Evolutionary conservation across 2,329 filamentous ascomycete genomes (phyloP).

Genomic region (Clarireedia hainanense): DNA sequence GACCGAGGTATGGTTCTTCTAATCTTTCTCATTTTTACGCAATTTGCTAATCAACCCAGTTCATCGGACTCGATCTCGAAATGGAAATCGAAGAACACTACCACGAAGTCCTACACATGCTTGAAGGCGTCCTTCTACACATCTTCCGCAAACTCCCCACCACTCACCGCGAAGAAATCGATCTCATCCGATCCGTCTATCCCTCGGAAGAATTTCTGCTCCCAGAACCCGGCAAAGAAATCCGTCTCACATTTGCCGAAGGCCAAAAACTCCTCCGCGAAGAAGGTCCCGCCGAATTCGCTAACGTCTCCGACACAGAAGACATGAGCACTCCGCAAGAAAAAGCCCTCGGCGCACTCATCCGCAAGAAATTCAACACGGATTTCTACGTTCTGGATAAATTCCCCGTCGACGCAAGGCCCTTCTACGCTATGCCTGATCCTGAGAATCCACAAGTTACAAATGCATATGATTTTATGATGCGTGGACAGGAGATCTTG

Average conservation of each 20-base stretch:
- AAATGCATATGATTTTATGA: constrained; percentile 74
- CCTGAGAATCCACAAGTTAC: constrained; percentile 57
- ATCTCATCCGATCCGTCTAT: constrained; percentile 64
- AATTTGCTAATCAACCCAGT: constrained; percentile 35
- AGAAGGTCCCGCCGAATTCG: constrained; percentile 59
- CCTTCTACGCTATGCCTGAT: constrained; percentile 86
- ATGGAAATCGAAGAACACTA: constrained; percentile 81
- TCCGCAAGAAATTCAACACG: constrained; percentile 82
- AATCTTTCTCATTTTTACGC: neutral
- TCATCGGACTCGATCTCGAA: constrained; percentile 81
- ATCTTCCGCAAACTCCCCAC: constrained; percentile 68
- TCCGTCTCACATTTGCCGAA: constrained; percentile 70
- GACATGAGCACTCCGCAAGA: constrained; percentile 77
- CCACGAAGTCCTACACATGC: constrained; percentile 62
- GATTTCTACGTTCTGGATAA: constrained; percentile 98
- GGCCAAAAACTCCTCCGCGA: constrained; percentile 70
- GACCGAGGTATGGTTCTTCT: constrained; percentile 51
- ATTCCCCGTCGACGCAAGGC: constrained; percentile 81
- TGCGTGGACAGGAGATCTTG: constrained; percentile 87
- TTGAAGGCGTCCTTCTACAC: constrained; percentile 67
- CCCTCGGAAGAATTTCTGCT: constrained; percentile 72
- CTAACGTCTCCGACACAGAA: constrained; percentile 65
- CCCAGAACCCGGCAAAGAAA: constrained; percentile 64
- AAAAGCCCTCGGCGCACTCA: constrained; percentile 78
- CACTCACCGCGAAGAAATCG: constrained; percentile 61